These are phyloP conservation scores for Puccinia hordei DNA, from an alignment of 1,284 basidiomycete species.

Conservation along the genomic window DNA sequence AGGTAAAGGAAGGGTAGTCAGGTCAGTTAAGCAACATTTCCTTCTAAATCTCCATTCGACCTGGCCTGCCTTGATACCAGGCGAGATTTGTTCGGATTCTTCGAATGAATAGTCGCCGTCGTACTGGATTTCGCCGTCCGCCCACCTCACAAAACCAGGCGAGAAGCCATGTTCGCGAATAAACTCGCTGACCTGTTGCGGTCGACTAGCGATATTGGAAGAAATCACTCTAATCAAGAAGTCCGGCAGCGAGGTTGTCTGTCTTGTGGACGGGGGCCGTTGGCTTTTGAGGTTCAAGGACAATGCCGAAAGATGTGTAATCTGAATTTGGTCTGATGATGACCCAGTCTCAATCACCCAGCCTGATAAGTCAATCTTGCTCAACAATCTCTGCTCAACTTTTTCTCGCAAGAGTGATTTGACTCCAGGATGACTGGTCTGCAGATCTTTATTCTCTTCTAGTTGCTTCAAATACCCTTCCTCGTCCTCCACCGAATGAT, in stretches of 20 bases:
- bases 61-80: constrained; percentile 17
- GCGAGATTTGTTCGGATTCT: background rate
- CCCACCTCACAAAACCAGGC: constrained; percentile 47
- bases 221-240: constrained; percentile 27
- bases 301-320: constrained; percentile 27
- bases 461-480: constrained; percentile 10
- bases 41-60: constrained; percentile 43
- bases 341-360: constrained; percentile 40
- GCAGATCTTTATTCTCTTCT: background rate
- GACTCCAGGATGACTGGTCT: background rate
- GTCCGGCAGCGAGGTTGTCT: background rate
- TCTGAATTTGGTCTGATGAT: constrained; percentile 24
- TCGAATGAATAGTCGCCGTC: constrained; percentile 15
- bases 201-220: constrained; percentile 33
- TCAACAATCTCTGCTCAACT: constrained; percentile 18
- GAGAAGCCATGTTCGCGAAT: constrained; percentile 34
- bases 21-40: background rate
- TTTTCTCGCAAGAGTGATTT: constrained; percentile 26
- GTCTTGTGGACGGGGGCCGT: background rate
- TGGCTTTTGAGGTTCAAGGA: constrained; percentile 30
- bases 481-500: constrained; percentile 24
- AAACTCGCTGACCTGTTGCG: constrained; percentile 43
- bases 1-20: background rate
- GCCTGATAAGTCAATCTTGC: constrained; percentile 31
- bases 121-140: constrained; percentile 31